Evolutionary conservation across 2,329 filamentous ascomycete species (phyloP), one percentile per base, ranked within the genome.

Genomic region (Epichloe sylvatica): DNA sequence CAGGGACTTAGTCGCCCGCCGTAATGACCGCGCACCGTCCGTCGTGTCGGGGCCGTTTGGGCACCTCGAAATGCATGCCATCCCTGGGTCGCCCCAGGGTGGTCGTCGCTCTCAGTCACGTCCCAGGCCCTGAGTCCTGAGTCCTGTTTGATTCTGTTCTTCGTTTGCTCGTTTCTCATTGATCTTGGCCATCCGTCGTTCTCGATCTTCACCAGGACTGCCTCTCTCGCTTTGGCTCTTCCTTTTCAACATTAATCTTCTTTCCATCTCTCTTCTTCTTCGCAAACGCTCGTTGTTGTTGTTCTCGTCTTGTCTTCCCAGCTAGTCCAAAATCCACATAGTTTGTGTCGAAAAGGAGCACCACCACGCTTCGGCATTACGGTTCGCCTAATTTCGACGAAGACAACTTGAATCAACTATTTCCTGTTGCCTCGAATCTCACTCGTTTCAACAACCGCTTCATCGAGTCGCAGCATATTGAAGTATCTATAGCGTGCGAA

Each of bases 151-250:
- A 13, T 21, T 25, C 33, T 17, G 17, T 19, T 19, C 23, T 42
- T 41, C 33, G 21, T 47, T 50, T 55, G 50, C 53, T 46, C 41
- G 23, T 36, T 40, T 53, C 49, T 49, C 47, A 52, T 51, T 55
- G 50, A 13, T 50, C 35, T 19, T 55, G 53, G 25, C 48, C 53
- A 46, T 53, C 56, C 17, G 11, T 45, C 35, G 5, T 39, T 19
- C 34, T 51, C 54, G 51, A 49, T 36, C 33, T 46, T 55, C 55
- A 52, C 55, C 53, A 49, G 52, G 55, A 53, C 68, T 67, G 67
- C 70, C 70, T 79, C 78, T 76, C 70, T 81, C 77, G 77, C 71
- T 80, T 68, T 72, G 73, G 72, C 71, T 70, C 62, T 67, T 68
- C 60, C 51, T 53, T 58, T 59, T 64, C 53, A 57, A 71, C 68